These are phyloP conservation scores for Pelargonium australe DNA, from an alignment of 441 rosid genomes.

Conservation along the genomic window DNA sequence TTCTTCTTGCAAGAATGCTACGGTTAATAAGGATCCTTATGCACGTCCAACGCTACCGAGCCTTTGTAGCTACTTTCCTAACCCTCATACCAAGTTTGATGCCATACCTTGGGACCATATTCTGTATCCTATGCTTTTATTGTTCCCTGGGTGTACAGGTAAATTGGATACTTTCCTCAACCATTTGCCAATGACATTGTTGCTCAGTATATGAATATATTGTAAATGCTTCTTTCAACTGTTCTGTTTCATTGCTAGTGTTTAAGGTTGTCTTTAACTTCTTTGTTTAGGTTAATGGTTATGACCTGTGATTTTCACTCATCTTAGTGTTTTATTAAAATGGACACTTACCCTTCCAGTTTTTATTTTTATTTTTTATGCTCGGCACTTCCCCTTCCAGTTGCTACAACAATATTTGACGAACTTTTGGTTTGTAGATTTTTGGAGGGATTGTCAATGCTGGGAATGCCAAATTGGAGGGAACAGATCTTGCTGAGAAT, in stretches of 20 bases:
- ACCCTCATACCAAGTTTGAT: conserved; percentile 90
- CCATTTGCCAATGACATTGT: neutral
- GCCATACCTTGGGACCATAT: conserved; percentile 90
- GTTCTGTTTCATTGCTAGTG: neutral
- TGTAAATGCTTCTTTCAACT: conserved; percentile 6
- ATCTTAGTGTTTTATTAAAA: neutral
- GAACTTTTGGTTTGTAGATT: conserved; percentile 35
- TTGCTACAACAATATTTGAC: conserved; percentile 4
- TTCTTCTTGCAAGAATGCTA: conserved; percentile 88
- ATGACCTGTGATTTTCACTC: neutral
- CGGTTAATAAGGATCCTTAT: conserved; percentile 80
- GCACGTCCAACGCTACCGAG: conserved; percentile 73
- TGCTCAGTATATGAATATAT: neutral
- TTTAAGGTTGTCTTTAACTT: neutral
- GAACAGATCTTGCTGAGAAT: conserved; percentile 53
- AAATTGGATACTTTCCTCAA: conserved; percentile 8
- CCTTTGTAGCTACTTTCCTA: conserved; percentile 85
- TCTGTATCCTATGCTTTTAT: conserved; percentile 81
- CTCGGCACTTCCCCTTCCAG: neutral
- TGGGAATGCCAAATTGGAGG: conserved; percentile 58
- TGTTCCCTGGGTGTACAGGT: conserved; percentile 97
- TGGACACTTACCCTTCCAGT: conserved; percentile 1
- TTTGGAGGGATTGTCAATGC: conserved; percentile 93
- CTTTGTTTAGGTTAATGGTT: conserved; percentile 6
- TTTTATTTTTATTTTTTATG: neutral